Conservation (phyloP, 768 basidiomycete genomes). For the Boletus sensibilis region DNA sequence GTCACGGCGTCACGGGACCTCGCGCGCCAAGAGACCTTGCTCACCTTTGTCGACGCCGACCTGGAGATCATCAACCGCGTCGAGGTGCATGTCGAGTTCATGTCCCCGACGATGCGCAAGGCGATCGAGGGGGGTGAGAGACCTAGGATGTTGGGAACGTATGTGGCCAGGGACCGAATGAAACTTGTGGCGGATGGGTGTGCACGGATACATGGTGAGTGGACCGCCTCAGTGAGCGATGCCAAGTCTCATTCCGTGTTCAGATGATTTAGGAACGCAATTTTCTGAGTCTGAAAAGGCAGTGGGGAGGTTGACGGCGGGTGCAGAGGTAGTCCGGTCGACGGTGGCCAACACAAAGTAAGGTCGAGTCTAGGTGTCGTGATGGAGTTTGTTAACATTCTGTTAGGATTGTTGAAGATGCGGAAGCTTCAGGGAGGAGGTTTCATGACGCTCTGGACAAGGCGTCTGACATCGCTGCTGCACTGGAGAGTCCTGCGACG, state of each 20-base stretch:
- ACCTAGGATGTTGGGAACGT: constrained; percentile 72
- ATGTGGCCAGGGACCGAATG: constrained; percentile 79
- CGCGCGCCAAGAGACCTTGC: constrained; percentile 59
- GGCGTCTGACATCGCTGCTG: constrained; percentile 48
- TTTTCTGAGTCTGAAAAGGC: constrained; percentile 55
- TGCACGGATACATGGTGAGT: constrained; percentile 63
- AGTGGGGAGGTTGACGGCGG: constrained; percentile 53
- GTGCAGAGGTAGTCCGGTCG: constrained; percentile 57
- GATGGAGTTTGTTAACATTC: not conserved
- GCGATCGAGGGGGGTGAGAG: constrained; percentile 71
- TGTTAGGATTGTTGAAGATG: constrained; percentile 57
- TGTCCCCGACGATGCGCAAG: constrained; percentile 62
- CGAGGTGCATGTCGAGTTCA: constrained; percentile 70
- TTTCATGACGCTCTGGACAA: constrained; percentile 61
- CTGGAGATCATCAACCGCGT: constrained; percentile 67
- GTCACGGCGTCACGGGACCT: constrained; percentile 58
- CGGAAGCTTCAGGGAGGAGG: constrained; percentile 50
- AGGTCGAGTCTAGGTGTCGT: constrained; percentile 9
- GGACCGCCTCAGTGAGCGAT: not conserved
- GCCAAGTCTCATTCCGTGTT: not conserved
- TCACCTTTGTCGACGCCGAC: constrained; percentile 67
- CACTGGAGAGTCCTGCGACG: constrained; percentile 54
- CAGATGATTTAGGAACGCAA: constrained; percentile 58
- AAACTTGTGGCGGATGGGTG: constrained; percentile 74
- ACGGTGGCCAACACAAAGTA: constrained; percentile 49